phyloP scores from a whole-genome alignment of 2,329 filamentous ascomycete genomes.

The Immersiporthe knoxdaviesiana region DNA sequence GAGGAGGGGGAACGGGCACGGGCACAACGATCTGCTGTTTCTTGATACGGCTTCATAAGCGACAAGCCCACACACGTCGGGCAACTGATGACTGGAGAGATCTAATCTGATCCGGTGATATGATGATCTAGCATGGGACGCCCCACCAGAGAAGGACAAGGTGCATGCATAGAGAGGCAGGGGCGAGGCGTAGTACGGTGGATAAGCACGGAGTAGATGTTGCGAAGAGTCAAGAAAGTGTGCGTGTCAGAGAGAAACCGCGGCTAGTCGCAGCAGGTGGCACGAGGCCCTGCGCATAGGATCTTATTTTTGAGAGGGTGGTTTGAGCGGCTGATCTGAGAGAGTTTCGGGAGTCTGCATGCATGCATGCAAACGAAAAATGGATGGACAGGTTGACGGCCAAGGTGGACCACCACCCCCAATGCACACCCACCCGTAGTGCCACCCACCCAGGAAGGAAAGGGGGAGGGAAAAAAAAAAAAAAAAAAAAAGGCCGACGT shows the following conservation, averaged over 20 bases:
- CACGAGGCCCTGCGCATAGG: background rate
- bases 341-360: slow-evolving; percentile 21
- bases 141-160: slow-evolving; percentile 13
- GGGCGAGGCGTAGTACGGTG: slow-evolving; percentile 10
- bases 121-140: slow-evolving; percentile 9
- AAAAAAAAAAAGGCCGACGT: background rate
- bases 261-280: background rate
- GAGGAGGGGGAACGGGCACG: background rate
- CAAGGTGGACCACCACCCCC: background rate
- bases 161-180: slow-evolving; percentile 21
- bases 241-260: background rate
- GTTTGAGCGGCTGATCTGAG: background rate
- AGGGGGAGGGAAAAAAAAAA: no score
- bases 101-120: slow-evolving; percentile 30
- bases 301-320: background rate
- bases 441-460: no score
- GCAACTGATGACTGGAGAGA: slow-evolving; percentile 3
- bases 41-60: slow-evolving; percentile 23
- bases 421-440: background rate
- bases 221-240: background rate
- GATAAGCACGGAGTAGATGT: background rate
- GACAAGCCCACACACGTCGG: slow-evolving; percentile 4
- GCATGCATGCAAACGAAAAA: slow-evolving; percentile 17
- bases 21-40: background rate
- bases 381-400: background rate